phyloP scores from a whole-genome alignment of 1,139 yeast genomes.

The Debaryomycetaceae sp. region DNA sequence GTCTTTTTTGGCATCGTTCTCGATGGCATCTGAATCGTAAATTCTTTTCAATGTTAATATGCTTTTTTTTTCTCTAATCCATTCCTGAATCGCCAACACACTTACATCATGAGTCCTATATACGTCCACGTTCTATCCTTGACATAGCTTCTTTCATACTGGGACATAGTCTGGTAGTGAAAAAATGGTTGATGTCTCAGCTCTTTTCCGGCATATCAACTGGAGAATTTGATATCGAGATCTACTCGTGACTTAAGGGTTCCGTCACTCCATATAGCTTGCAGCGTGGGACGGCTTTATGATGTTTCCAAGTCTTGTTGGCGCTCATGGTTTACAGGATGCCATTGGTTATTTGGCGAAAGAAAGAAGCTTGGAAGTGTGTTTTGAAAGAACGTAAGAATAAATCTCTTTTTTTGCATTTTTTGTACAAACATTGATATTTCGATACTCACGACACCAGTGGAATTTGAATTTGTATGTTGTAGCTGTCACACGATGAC shows the following conservation, averaged over 20 bases:
- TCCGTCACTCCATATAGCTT: background rate
- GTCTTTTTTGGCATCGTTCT: constrained; percentile 4
- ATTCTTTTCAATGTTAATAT: background rate
- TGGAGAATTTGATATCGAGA: background rate
- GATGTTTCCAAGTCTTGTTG: too few relatives aligned
- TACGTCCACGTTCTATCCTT: background rate
- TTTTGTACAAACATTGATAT: background rate
- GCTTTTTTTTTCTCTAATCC: background rate
- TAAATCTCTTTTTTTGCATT: background rate
- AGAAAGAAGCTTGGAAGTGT: too few relatives aligned
- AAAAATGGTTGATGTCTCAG: background rate
- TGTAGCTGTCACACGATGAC: constrained; percentile 18
- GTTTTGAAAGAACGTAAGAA: too few relatives aligned
- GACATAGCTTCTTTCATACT: background rate
- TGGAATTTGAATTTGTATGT: constrained; percentile 20
- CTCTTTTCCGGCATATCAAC: background rate
- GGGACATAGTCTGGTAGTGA: background rate
- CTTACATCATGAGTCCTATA: background rate
- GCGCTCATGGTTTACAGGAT: too few relatives aligned
- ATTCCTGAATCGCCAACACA: background rate
- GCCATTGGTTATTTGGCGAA: too few relatives aligned
- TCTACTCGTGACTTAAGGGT: background rate
- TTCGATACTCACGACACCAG: constrained; percentile 1
- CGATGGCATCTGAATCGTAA: constrained; percentile 12
- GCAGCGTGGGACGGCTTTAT: too few relatives aligned